These are phyloP conservation scores for Coemansia sp. DNA, from an alignment of 192 early-diverging fungal species.

Conservation along the genomic window DNA sequence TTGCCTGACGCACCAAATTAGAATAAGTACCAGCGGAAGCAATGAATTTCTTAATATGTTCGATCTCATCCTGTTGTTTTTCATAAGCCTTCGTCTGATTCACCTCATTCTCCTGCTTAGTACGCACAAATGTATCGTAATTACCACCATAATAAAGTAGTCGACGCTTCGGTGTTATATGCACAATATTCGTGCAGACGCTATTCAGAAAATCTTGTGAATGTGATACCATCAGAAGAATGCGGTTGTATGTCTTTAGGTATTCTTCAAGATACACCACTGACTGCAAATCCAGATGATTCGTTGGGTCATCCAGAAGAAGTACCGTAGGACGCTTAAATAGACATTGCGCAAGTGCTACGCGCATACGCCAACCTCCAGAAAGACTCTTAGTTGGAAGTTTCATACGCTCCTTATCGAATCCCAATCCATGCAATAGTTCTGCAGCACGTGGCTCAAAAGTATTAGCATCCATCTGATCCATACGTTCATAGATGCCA, in stretches of 20 bases:
- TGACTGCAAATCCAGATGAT: slow-evolving; percentile 89
- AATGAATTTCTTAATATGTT: slow-evolving; percentile 98
- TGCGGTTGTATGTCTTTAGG: slow-evolving; percentile 74
- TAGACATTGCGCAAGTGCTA: slow-evolving; percentile 92
- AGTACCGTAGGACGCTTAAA: slow-evolving; percentile 92
- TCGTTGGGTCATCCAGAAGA: slow-evolving; percentile 91
- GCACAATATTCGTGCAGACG: slow-evolving; percentile 95
- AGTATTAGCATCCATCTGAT: slow-evolving; percentile 85
- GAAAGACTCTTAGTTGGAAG: slow-evolving; percentile 95
- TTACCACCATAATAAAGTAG: slow-evolving; percentile 95
- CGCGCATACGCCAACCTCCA: slow-evolving; percentile 99
- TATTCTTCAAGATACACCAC: slow-evolving; percentile 86
- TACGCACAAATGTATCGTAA: slow-evolving; percentile 95
- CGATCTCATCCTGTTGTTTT: slow-evolving; percentile 99
- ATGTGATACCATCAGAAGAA: slow-evolving; percentile 87
- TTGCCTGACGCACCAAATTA: slow-evolving; percentile 97
- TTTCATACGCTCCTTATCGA: slow-evolving; percentile 81
- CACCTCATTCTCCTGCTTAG: slow-evolving; percentile 89
- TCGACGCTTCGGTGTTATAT: slow-evolving; percentile 87
- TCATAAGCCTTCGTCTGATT: slow-evolving; percentile 99
- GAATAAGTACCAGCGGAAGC: slow-evolving; percentile 98
- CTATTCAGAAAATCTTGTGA: slow-evolving; percentile 94
- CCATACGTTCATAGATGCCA: slow-evolving; percentile 96
- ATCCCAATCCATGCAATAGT: slow-evolving; percentile 93
- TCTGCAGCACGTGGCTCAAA: slow-evolving; percentile 91